Conservation (phyloP, 73 alveolate genomes). For the Loxodes magnus region DNA sequence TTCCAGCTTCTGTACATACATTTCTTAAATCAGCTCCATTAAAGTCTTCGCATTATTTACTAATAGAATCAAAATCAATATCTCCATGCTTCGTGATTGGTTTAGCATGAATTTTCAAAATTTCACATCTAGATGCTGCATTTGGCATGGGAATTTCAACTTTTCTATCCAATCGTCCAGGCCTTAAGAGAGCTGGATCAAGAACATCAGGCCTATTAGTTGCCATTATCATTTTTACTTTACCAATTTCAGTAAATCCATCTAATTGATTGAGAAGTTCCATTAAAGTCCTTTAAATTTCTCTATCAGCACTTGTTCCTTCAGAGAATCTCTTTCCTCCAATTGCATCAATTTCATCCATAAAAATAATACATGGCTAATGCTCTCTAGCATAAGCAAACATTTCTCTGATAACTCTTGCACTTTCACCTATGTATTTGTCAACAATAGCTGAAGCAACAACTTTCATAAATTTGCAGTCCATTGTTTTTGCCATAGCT, state of each 20-base stretch:
- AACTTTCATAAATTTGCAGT: constrained; percentile 89
- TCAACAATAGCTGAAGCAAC: constrained; percentile 98
- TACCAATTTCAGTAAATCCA: constrained; percentile 98
- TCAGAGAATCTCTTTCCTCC: constrained; percentile 94
- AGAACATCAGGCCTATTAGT: constrained; percentile 99
- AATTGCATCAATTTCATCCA: constrained; percentile 98
- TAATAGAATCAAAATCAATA: constrained; percentile 75
- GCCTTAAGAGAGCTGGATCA: constrained; percentile 99
- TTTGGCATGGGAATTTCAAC: constrained; percentile 98
- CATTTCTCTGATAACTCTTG: constrained; percentile 99
- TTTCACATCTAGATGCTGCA: constrained; percentile 85
- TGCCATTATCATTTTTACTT: constrained; percentile 98
- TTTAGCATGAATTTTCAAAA: constrained; percentile 92
- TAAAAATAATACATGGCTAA: constrained; percentile 91
- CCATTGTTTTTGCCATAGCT: constrained; percentile 97
- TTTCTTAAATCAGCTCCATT: constrained; percentile 99
- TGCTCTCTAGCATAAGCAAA: constrained; percentile 97
- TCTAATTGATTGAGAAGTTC: constrained; percentile 96
- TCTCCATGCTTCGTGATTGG: constrained; percentile 98
- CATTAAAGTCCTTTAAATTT: constrained; percentile 96
- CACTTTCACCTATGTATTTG: constrained; percentile 98
- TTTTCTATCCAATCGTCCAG: constrained; percentile 97
- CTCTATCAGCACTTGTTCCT: constrained; percentile 98
- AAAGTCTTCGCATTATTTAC: constrained; percentile 92
- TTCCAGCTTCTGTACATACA: constrained; percentile 97